Evolutionary conservation across 1,284 basidiomycete genomes (phyloP), one percentile per base, ranked within the genome.

Genomic region (Polyporus tsugae): DNA sequence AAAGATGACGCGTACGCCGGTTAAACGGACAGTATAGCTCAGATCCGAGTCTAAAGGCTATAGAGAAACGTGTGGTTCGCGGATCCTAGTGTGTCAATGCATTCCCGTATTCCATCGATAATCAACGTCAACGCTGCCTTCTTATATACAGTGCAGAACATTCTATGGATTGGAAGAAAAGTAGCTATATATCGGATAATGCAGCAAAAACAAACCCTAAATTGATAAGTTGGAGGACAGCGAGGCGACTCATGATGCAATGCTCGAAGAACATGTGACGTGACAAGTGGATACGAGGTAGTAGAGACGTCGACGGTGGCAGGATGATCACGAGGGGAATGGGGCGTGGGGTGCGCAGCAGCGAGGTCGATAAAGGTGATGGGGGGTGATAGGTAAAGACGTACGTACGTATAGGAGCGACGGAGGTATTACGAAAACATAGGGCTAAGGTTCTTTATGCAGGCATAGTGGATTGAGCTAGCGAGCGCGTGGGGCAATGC

Each of bases 101-200:
- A 60, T 60, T 60, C n/a, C 60, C 60, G 55, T 66, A 55, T 61
- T 59, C 41, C 52, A 61, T 39, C 33, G 55, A 58, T 35, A 36
- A 44, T 29, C 33, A 55, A 52, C 10, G 52, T 35, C 38, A 55
- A 52, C 11, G 58, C 36, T 22, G 53, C 17, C 61, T 62, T 55
- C 60, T 33, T 67, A 70, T 63, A 22, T 68, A 68, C 65, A 69
- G 41, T 62, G 69, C 57, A 59, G 42, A 62, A 63, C 58, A 63
- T 62, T 72, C 71, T 72, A 72, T 72, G 67, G 52, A 67, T 70
- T 65, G 44, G 13, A 69, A 69, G 58, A 62, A 58, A 46, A 62
- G 65, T 49, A 49, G 42, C 67, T 72, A 68, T 63, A 70, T 64
- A 62, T 42, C 62, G 63, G 60, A 67, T 69, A 65, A 52, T 71